phyloP scores from a whole-genome alignment of 768 basidiomycete species.

The Aureoboletus auriporus region DNA sequence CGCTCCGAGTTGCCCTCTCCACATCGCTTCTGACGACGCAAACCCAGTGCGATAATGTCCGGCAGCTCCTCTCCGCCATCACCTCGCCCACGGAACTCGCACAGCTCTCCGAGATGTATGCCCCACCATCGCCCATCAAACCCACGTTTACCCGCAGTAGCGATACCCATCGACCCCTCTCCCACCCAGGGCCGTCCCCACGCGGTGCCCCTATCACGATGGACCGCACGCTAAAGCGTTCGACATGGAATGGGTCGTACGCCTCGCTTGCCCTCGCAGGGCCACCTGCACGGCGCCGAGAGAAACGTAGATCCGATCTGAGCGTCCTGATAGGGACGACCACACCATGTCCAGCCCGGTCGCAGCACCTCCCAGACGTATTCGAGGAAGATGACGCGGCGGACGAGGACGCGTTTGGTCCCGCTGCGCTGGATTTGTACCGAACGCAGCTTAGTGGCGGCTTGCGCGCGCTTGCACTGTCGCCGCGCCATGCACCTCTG shows the following conservation, averaged over 20 bases:
- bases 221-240: conserved; percentile 46
- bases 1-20: conserved; percentile 65
- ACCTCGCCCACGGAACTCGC: conserved; percentile 68
- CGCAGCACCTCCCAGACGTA: conserved; percentile 32
- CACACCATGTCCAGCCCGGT: conserved; percentile 23
- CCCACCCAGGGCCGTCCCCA: conserved; percentile 34
- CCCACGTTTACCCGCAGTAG: conserved; percentile 20
- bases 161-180: conserved; percentile 40
- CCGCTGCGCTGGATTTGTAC: conserved; percentile 58
- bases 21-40: conserved; percentile 74
- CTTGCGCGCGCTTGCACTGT: conserved; percentile 44
- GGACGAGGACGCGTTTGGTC: conserved; percentile 47
- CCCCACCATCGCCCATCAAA: conserved; percentile 61
- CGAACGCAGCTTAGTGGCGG: conserved; percentile 49
- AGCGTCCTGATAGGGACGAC: conserved; percentile 39
- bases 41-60: conserved; percentile 77
- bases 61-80: conserved; percentile 72
- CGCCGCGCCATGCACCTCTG: conserved; percentile 15
- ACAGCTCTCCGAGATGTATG: conserved; percentile 86
- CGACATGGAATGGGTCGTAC: conserved; percentile 76
- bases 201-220: conserved; percentile 6
- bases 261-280: conserved; percentile 45
- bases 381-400: conserved; percentile 37
- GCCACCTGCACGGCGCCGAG: conserved; percentile 43
- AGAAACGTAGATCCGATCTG: conserved; percentile 55